Percentiles rank a stretch among this genome's conserved stretches.
These are phyloP conservation scores for Xanthoceras sorbifolium DNA, from an alignment of 345 rosid species.

Conservation along the genomic window DNA sequence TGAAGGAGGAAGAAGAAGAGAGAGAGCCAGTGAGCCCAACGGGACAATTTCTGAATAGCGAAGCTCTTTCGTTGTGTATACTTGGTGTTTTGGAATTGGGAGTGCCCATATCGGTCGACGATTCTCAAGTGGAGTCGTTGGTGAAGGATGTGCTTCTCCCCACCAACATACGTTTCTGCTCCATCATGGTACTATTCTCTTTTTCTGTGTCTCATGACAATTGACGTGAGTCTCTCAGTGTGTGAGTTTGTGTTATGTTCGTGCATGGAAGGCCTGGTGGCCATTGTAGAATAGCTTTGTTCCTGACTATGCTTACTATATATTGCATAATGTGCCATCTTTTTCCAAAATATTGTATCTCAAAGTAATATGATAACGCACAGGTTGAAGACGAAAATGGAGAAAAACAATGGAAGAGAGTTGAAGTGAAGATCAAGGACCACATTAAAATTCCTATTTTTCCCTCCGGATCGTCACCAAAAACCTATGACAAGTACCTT, in stretches of 20 bases:
- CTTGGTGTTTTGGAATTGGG: conserved; percentile 34
- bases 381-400: conserved; percentile 38
- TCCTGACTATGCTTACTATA: not conserved
- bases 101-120: conserved; percentile 31
- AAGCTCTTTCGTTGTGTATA: conserved; percentile 30
- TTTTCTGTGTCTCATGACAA: not conserved
- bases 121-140: conserved; percentile 3
- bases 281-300: no score
- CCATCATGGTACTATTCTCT: conserved; percentile 40
- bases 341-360: no score
- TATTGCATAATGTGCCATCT: not conserved
- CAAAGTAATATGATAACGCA: no score
- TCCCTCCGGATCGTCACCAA: conserved; percentile 28
- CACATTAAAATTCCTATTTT: conserved; percentile 38
- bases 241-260: no score
- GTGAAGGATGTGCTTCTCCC: conserved; percentile 36
- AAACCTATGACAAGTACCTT: conserved; percentile 34
- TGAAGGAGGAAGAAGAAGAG: conserved; percentile 30
- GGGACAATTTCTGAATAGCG: conserved; percentile 38
- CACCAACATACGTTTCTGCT: conserved; percentile 47
- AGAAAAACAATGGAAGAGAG: conserved; percentile 35
- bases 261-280: no score
- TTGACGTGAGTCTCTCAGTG: not conserved
- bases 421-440: conserved; percentile 35
- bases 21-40: conserved; percentile 46